Base-by-base conservation (phyloP, 1,284 basidiomycete species). In the Tilletia caries region DNA sequence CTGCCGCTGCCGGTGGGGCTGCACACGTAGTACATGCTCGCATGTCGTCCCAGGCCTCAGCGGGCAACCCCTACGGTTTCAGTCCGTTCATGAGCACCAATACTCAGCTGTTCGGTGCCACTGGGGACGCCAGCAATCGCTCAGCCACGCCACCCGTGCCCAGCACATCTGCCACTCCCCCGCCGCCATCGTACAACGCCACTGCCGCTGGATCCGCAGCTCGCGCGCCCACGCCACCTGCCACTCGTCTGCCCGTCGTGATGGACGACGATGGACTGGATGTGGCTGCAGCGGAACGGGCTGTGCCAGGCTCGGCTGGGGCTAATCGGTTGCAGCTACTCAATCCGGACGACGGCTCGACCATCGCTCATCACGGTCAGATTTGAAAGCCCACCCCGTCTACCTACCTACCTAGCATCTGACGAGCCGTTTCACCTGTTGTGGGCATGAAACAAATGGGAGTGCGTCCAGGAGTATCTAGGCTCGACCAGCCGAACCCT, bases 1-100 rank as follows among this genome's bases (percentile, higher is more conserved):
- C 73, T n/a, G 76, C 77, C 20, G 74, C 69, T 68, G 66, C 67
- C 5, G 20, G 13, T 25, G 52, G 52, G n/a, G 12, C 12, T 8
- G 29, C n/a, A 13, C 29, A 33, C n/a, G 15, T 37, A 4, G 18
- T 8, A 13, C 58, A 62, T 29, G 34, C 29, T 29, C 58, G 58
- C 18, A 33, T 33, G 32, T 62, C 58, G 4, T 62, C 58, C 15
- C 29, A 33, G 18, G 58, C 58, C 6, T 62, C 58, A 5, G 33
- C 32, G 13, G 58, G 29, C 32, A 62, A 62, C 32, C 29, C 32
- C 10, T 62, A 32, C 32, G 58, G 58, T 29, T 6, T 62, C 29
- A 62, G 58, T 23, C 58, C 58, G 15, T 62, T 32, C 32, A 3
- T 62, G 10, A 13, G 29, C 29, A 10, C 29, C 58, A n/a, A 25